Evolutionary conservation across 1,284 basidiomycete species (phyloP).

Genomic region (Microbotryum intermedium): DNA sequence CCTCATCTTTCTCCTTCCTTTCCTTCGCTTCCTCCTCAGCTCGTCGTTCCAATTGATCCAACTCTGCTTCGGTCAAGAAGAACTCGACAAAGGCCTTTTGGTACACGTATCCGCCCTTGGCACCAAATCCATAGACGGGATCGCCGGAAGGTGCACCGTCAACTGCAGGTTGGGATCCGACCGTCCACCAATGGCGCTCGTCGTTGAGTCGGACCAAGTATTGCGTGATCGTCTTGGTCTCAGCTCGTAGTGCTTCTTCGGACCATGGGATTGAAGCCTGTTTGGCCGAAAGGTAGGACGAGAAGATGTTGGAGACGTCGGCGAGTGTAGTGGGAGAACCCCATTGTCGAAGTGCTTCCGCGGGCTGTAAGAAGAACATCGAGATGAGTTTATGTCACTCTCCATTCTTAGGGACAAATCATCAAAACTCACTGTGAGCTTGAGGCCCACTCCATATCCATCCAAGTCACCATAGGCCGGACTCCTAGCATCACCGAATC

Average conservation of each 20-base stretch:
- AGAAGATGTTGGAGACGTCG: constrained; percentile 46
- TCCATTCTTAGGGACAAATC: not conserved
- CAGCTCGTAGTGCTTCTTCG: constrained; percentile 73
- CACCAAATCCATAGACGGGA: constrained; percentile 84
- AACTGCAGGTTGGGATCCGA: constrained; percentile 96
- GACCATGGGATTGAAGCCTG: constrained; percentile 80
- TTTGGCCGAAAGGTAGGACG: constrained; percentile 39
- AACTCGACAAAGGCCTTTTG: constrained; percentile 98
- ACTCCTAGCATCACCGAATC: constrained; percentile 91
- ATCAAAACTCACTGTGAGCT: constrained; percentile 40
- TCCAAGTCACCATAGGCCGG: constrained; percentile 97
- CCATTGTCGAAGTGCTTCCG: constrained; percentile 80
- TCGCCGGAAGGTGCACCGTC: constrained; percentile 83
- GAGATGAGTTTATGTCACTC: no score
- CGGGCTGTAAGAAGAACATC: constrained; percentile 48
- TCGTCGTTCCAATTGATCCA: constrained; percentile 51
- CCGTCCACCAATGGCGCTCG: constrained; percentile 82
- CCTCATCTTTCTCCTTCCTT: constrained; percentile 14
- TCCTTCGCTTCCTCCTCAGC: constrained; percentile 8
- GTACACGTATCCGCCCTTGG: constrained; percentile 81
- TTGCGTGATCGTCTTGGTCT: constrained; percentile 73
- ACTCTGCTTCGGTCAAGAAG: constrained; percentile 61
- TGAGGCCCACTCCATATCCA: constrained; percentile 61
- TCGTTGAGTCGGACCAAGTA: constrained; percentile 74
- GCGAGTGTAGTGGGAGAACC: constrained; percentile 61